These are phyloP conservation scores for Xerophyta viscosa DNA, from an alignment of 106 monocot species.

Conservation along the genomic window DNA sequence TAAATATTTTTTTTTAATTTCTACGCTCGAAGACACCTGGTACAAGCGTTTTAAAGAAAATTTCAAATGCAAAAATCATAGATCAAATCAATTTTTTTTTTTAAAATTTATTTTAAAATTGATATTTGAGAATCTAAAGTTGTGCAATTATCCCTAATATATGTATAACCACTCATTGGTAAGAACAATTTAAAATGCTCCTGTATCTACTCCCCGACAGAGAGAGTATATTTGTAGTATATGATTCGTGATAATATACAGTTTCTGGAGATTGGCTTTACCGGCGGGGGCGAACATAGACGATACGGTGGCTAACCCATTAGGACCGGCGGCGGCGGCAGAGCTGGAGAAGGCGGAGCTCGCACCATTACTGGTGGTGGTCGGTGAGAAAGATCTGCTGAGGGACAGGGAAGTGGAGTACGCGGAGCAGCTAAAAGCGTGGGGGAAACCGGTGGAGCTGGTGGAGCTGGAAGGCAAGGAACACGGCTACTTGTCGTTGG, in stretches of 20 bases:
- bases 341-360: constrained; percentile 16
- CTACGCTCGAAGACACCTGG: too few relatives aligned
- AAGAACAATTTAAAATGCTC: too few relatives aligned
- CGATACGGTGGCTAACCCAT: constrained; percentile 46
- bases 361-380: constrained; percentile 46
- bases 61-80: too few relatives aligned
- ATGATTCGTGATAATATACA: neutral
- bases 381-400: constrained; percentile 51
- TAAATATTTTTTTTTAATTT: too few relatives aligned
- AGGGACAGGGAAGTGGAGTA: constrained; percentile 42
- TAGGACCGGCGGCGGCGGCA: constrained; percentile 19
- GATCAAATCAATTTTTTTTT: too few relatives aligned
- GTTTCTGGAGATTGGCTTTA: constrained; percentile 17
- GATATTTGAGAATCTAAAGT: too few relatives aligned
- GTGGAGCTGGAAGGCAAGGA: constrained; percentile 44
- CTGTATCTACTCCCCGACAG: too few relatives aligned
- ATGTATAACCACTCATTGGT: too few relatives aligned
- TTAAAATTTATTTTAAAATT: too few relatives aligned
- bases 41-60: too few relatives aligned
- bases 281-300: constrained; percentile 39
- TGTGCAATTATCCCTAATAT: too few relatives aligned
- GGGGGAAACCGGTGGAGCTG: constrained; percentile 52
- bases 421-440: constrained; percentile 27
- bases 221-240: too few relatives aligned
- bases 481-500: constrained; percentile 54